Base-by-base conservation (phyloP, 345 rosid species). In the Bruguiera sexangula region DNA sequence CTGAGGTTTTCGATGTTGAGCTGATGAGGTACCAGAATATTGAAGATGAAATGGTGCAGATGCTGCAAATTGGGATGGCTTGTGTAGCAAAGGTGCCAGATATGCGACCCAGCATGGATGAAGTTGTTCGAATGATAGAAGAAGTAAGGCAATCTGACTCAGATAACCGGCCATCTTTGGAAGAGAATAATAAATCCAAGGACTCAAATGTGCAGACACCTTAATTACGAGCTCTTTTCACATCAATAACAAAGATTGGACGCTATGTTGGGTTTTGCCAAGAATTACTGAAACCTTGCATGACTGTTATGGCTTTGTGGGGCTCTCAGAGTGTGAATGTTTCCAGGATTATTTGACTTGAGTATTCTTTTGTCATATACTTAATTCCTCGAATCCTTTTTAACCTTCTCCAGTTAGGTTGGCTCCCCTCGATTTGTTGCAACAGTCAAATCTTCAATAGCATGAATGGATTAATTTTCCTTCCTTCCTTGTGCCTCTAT, bases 41-140 rank as follows among this genome's bases (percentile, higher is more conserved):
- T 53, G 96, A 89, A 79, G 95, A 88, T 67, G 93, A 88, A 73
- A 90, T 90, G 95, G 88, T 92, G 43, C 96, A 86, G 81, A 81
- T 90, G 89, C 76, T 90, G 76, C 89, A 90, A 75, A 82, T 93
- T 65, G 96, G 85, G 20, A 87, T 86, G 90, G 79, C 90, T 3
- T 92, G 98, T 73, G 96, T 87, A 43, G 87, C 89, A 29, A 81
- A 74, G 67, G 60, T 83, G 60, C 88, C 90, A 0, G 88, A 84
- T 67, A 81, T 80, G 83, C 79, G 95, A 62, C 98, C 98, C 2
- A 78, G 30, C 72, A 93, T 90, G 91, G 85, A 81, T 36, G 89
- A 90, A 67, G 93, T 93, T 24, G 89, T 87, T 62, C 82, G 86
- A 76, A 87, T 85, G 95, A 87, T 93, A n/a, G 96, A 92, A 81